These are phyloP conservation scores for Moniliophthora roreri DNA, from an alignment of 1,284 basidiomycete genomes.

Conservation along the genomic window DNA sequence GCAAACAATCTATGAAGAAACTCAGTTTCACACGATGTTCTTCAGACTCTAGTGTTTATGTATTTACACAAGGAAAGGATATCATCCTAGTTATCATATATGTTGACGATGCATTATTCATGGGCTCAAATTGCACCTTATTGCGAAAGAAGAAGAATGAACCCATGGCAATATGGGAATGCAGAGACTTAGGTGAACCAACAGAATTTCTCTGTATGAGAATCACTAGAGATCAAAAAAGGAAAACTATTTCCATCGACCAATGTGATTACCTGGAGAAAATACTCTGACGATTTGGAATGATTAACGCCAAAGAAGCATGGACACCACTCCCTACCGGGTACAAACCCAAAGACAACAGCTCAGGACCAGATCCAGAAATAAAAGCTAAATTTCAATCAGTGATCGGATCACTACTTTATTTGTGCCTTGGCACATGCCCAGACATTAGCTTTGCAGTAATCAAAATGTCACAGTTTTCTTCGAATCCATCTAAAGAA, in stretches of 20 bases:
- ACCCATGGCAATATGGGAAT: conserved; percentile 26
- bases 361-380: conserved; percentile 3
- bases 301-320: conserved; percentile 6
- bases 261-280: conserved; percentile 10
- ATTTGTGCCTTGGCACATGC: too few relatives aligned
- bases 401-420: too few relatives aligned
- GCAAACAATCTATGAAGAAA: conserved; percentile 21
- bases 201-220: too few relatives aligned
- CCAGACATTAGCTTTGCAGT: too few relatives aligned
- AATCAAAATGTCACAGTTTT: background rate
- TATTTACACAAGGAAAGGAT: too few relatives aligned
- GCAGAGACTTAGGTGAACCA: conserved; percentile 23
- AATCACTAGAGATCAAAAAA: too few relatives aligned
- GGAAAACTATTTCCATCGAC: too few relatives aligned
- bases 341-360: conserved; percentile 1
- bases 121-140: conserved; percentile 12
- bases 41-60: conserved; percentile 25
- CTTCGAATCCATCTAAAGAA: background rate
- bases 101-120: conserved; percentile 21
- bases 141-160: conserved; percentile 12
- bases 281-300: conserved; percentile 8
- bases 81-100: too few relatives aligned
- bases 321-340: conserved; percentile 11
- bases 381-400: too few relatives aligned
- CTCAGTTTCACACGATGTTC: conserved; percentile 20